Conservation (phyloP, 768 basidiomycete species). For the Amanita polypyramis region DNA sequence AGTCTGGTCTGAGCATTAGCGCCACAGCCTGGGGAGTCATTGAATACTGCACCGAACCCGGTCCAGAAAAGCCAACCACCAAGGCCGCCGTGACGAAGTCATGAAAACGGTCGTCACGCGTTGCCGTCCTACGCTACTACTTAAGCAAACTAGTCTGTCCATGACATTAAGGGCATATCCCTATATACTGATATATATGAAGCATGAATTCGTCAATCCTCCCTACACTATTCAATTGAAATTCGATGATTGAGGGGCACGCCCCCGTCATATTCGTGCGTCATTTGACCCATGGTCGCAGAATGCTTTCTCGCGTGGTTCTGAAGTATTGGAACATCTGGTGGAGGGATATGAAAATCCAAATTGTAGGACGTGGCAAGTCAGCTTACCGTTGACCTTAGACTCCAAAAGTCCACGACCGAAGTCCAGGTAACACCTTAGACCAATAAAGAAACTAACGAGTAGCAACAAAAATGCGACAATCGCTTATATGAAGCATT, state of each 20-base stretch:
- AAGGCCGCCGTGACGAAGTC: slow-evolving; percentile 8
- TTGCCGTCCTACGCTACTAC: neutral
- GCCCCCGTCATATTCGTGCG: slow-evolving; percentile 43
- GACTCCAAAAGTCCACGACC: slow-evolving; percentile 66
- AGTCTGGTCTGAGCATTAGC: slow-evolving; percentile 31
- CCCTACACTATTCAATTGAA: slow-evolving; percentile 55
- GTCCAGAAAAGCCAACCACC: slow-evolving; percentile 28
- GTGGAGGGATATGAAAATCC: slow-evolving; percentile 1
- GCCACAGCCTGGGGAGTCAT: neutral
- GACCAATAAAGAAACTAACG: slow-evolving; percentile 63
- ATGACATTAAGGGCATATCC: neutral
- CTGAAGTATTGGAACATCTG: slow-evolving; percentile 39
- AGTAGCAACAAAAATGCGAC: slow-evolving; percentile 67
- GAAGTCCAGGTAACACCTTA: slow-evolving; percentile 77
- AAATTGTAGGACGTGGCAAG: slow-evolving; percentile 1
- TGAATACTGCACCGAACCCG: slow-evolving; percentile 16
- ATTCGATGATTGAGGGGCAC: slow-evolving; percentile 49
- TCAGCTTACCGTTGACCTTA: slow-evolving; percentile 64
- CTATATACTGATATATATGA: neutral
- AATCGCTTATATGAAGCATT: slow-evolving; percentile 37
- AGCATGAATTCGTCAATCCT: neutral
- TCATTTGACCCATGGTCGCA: slow-evolving; percentile 35
- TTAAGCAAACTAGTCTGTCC: neutral
- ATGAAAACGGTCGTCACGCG: neutral
- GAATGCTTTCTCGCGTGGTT: slow-evolving; percentile 31